phyloP scores from a whole-genome alignment of 495 filamentous ascomycete genomes.

The Hypoxylon rickii region DNA sequence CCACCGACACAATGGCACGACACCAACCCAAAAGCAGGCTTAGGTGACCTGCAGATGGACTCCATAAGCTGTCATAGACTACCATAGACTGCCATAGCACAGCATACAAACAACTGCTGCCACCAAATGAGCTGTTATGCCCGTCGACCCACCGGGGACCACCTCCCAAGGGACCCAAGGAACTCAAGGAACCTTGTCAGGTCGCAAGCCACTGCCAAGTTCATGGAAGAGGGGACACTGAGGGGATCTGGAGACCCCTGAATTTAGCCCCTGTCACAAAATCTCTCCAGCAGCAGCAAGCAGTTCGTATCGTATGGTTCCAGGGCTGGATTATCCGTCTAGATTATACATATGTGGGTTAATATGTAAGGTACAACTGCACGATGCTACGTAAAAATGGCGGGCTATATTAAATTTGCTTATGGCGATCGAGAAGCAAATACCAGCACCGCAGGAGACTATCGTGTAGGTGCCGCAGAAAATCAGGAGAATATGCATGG shows the following conservation, averaged over 20 bases:
- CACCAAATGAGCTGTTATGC: constrained; percentile 29
- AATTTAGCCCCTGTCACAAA: constrained; percentile 23
- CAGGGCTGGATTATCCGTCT: too few relatives aligned
- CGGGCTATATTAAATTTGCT: constrained; percentile 16
- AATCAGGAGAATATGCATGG: too few relatives aligned
- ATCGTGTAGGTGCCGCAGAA: too few relatives aligned
- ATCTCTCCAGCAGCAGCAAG: constrained; percentile 12
- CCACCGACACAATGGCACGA: constrained; percentile 27
- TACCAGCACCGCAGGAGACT: too few relatives aligned
- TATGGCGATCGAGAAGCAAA: constrained; percentile 20
- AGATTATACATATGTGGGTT: not conserved
- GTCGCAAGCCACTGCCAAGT: constrained; percentile 22
- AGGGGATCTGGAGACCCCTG: constrained; percentile 29
- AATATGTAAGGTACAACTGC: constrained; percentile 27
- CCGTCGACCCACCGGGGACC: constrained; percentile 18
- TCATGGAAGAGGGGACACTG: constrained; percentile 14
- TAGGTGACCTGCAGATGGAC: constrained; percentile 28
- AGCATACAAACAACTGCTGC: too few relatives aligned
- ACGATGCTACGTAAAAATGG: constrained; percentile 15
- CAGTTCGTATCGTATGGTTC: constrained; percentile 13
- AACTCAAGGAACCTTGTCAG: not conserved
- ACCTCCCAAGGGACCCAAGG: constrained; percentile 4
- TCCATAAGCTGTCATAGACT: too few relatives aligned
- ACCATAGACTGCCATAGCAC: too few relatives aligned
- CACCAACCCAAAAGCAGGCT: constrained; percentile 21